Percentiles rank a stretch among this genome's conserved stretches.
These are phyloP conservation scores for Thraustotheca clavata DNA, from an alignment of 352 stramenopile genomes.

Conservation along the genomic window DNA sequence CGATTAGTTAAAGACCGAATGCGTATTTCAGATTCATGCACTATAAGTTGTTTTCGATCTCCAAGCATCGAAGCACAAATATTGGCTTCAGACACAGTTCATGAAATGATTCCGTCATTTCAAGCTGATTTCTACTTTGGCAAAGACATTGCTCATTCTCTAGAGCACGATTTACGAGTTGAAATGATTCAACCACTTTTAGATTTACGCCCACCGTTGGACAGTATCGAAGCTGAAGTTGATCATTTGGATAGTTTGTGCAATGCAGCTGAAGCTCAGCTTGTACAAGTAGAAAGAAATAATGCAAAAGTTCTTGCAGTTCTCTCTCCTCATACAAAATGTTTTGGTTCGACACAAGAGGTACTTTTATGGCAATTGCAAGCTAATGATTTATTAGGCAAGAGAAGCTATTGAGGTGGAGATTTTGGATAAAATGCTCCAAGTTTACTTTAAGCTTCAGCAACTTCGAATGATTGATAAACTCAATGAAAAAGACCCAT, in stretches of 20 bases:
- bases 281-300: not conserved
- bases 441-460: constrained; percentile 6
- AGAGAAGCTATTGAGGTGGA: not conserved
- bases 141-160: not conserved
- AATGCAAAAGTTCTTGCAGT: not conserved
- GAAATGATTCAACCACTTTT: constrained; percentile 10
- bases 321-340: not conserved
- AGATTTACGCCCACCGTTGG: not conserved
- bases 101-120: constrained; percentile 5
- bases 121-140: constrained; percentile 3
- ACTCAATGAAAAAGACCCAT: not conserved
- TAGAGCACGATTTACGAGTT: not conserved
- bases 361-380: not conserved
- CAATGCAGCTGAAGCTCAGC: constrained; percentile 1
- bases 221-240: constrained; percentile 3
- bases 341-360: not conserved
- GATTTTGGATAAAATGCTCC: not conserved
- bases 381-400: not conserved
- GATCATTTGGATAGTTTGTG: not conserved
- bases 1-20: not conserved
- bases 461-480: constrained; percentile 3
- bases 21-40: not conserved
- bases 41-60: not conserved
- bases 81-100: not conserved
- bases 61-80: not conserved